These are phyloP conservation scores for Quercus ilex DNA, from an alignment of 306 rosid species.

Conservation along the genomic window DNA sequence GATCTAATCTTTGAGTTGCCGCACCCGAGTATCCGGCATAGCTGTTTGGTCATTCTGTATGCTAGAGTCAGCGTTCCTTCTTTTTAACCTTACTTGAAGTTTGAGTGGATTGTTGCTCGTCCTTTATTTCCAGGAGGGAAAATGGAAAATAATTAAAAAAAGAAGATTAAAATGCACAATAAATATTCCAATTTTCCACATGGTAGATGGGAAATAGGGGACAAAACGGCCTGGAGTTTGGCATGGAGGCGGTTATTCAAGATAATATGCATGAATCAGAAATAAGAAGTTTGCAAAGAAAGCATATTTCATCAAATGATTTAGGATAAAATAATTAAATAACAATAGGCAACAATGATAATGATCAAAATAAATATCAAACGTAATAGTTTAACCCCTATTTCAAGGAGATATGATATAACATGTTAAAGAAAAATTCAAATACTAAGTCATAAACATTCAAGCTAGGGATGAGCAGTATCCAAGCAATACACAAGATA, in stretches of 20 bases:
- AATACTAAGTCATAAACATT: not conserved
- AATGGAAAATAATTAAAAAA: not conserved
- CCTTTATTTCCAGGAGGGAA: slow-evolving; percentile 21
- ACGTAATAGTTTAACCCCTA: not conserved
- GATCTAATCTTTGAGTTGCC: slow-evolving; percentile 78
- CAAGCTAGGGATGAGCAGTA: not conserved
- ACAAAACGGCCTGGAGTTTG: no score
- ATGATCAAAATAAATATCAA: not conserved
- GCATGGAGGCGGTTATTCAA: no score
- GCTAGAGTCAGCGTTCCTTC: slow-evolving; percentile 20
- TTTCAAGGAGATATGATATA: not conserved
- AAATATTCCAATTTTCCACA: not conserved
- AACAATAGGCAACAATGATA: not conserved
- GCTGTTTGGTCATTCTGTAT: slow-evolving; percentile 40
- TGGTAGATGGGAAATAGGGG: no score
- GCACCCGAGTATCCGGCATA: slow-evolving; percentile 44
- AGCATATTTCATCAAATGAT: no score
- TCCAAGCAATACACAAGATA: not conserved
- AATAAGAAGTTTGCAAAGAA: no score
- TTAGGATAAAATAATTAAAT: not conserved
- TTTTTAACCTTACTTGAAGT: slow-evolving; percentile 31
- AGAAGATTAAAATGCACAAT: not conserved
- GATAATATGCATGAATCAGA: no score
- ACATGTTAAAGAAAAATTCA: not conserved
- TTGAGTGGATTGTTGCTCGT: slow-evolving; percentile 16